Evolutionary conservation across 192 early-diverging fungal species (phyloP), one percentile per base, ranked within the genome.

Genomic region (Glomus cerebriforme): DNA sequence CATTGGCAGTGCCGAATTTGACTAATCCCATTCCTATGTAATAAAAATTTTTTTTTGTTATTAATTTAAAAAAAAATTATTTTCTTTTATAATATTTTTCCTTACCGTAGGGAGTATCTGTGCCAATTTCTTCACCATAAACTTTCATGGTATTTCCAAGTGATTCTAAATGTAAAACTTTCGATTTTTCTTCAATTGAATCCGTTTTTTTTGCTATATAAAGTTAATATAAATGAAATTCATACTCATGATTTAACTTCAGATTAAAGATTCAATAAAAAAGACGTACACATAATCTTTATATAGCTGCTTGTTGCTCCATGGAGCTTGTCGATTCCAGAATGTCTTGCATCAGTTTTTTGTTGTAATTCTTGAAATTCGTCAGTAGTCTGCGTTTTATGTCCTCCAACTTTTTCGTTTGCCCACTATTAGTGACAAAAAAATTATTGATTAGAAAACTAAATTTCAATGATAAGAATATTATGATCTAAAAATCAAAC

Each of bases 281-380:
- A 15, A 58, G 22, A 70, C 79, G 45, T 80, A 86, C 87, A 77
- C 62, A 90, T 63, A 22, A 80, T 67, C 73, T 83, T 83, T 27
- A 85, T 80, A 77, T 89, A 90, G 34, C 83, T 39, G 24, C 85
- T 71, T 58, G 91, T 83, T 8, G 91, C 87, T 7, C 85, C 80
- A 63, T 88, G 82, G 13, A 95, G 85, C 67, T 87, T 86, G 67
- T 95, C 92, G 47, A 90, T 88, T 47, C 89, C 90, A 13, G 87
- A 81, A 31, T 88, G 84, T 35, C 92, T 85, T 62, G 81, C 74
- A 35, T 93, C 92, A 24, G 94, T 95, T 58, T 95, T 92, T 17
- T 86, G 77, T 82, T 95, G 89, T 60, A 97, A 84, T 13, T 89
- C 83, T 75, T 91, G 91, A 83, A 96, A 96, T 66, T 97, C 95